Conservation (phyloP, 2,329 filamentous ascomycete species). For the Microdochium paspali region DNA sequence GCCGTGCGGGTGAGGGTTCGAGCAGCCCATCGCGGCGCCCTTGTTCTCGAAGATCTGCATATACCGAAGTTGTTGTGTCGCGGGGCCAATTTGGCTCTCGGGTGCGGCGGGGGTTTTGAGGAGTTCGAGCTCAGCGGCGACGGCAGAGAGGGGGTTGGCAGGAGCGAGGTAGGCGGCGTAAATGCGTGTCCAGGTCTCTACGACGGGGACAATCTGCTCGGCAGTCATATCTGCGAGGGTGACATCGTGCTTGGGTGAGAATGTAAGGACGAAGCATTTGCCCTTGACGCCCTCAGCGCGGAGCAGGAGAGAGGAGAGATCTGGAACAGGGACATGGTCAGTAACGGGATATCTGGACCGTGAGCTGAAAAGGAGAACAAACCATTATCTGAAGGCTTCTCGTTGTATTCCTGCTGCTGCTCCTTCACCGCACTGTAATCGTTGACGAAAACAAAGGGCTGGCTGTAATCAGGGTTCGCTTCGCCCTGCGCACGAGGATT, state of each 20-base stretch:
- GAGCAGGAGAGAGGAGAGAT: conserved; percentile 66
- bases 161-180: conserved; percentile 75
- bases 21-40: conserved; percentile 95
- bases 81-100: conserved; percentile 31
- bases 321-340: conserved; percentile 27
- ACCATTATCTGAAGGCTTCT: conserved; percentile 27
- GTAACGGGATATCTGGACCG: not conserved
- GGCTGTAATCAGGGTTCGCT: conserved; percentile 73
- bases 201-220: conserved; percentile 67
- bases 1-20: conserved; percentile 94
- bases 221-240: conserved; percentile 85
- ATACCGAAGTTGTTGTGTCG: conserved; percentile 75
- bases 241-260: conserved; percentile 81
- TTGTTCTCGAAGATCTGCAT: conserved; percentile 99
- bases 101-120: conserved; percentile 23
- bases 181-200: conserved; percentile 85
- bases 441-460: conserved; percentile 91
- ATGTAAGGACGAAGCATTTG: conserved; percentile 94
- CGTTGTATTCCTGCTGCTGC: conserved; percentile 69
- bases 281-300: conserved; percentile 81
- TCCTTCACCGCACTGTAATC: conserved; percentile 97
- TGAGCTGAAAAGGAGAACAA: not conserved
- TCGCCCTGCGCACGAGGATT: conserved; percentile 86
- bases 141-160: conserved; percentile 49
- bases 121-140: conserved; percentile 27